Evolutionary conservation across 1,139 yeast genomes (phyloP).

Genomic region (Yamadazyma taylorii): DNA sequence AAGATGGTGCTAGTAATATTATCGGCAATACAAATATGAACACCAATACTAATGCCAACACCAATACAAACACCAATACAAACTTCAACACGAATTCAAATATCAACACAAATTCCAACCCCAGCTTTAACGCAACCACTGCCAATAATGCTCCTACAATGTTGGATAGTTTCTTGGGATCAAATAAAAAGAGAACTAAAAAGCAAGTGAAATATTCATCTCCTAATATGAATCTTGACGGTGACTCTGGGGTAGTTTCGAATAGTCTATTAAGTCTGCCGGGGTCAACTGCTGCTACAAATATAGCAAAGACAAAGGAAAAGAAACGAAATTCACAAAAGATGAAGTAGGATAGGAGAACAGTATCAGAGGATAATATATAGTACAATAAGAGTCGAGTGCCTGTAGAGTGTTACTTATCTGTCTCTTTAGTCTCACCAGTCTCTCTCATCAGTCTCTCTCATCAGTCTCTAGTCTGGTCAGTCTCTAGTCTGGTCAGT

Average conservation of each 20-base stretch:
- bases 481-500: no score
- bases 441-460: no score
- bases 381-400: no score
- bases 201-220: constrained; percentile 17
- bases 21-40: no score
- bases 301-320: constrained; percentile 14
- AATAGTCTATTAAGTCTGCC: constrained; percentile 7
- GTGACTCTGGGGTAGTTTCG: constrained; percentile 4
- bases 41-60: no score
- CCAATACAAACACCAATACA: no score
- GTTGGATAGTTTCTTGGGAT: constrained; percentile 32
- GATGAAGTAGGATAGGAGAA: constrained; percentile 12
- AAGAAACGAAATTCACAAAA: constrained; percentile 24
- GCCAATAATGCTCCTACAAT: constrained; percentile 19
- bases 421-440: no score
- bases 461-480: no score
- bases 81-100: no score
- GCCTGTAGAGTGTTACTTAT: no score
- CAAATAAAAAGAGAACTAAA: constrained; percentile 25
- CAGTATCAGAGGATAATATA: not conserved
- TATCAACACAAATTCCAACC: no score
- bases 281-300: constrained; percentile 13
- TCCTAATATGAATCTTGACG: constrained; percentile 7
- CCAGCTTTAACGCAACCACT: no score
- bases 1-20: not conserved